Evolutionary conservation across 2,329 filamentous ascomycete species (phyloP), one percentile per base, ranked within the genome.

Genomic region (Trichoderma afroharzianum): DNA sequence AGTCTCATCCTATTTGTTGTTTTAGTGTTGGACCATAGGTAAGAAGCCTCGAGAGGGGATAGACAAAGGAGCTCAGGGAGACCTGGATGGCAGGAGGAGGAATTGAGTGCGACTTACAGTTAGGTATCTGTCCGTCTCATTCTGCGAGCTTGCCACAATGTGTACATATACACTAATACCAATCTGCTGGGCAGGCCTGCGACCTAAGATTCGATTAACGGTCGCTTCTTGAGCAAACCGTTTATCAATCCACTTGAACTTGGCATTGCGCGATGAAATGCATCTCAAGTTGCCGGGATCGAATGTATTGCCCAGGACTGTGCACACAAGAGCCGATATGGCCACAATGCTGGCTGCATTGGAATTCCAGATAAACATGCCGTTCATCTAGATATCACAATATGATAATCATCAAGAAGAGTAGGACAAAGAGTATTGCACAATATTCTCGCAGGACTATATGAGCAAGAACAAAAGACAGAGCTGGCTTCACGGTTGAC

Each of bases 131-230:
- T 32, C 36, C 5, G 28, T 24, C 8, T 24, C 33, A 18, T 70
- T 36, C 12, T 50, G 4, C 7, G 71, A 55, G 5, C 12, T 12
- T 53, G 71, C 59, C 9, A 72, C 36, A n/a, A 72, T 43, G 59
- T 72, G 71, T 61, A 66, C 47, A 53, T 72, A 59, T 9, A 70
- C 67, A n/a, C 50, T 14, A 11, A 72, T 30, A 6, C 59, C 26
- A 3, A 72, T 64, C 15, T 72, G 21, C n/a, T 58, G 26, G 6
- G 26, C 6, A 12, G 15, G 14, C 32, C 58, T 47, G n/a, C 21
- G 43, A 9, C 67, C 67, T 8, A 30, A 3, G 2, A 8, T 47
- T n/a, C 59, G 28, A n/a, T 18, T 11, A 36, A 11, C 4, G 26
- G 50, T 50, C n/a, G 61, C 67, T 36, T 70, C 59, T 30, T 11